phyloP scores from a whole-genome alignment of 129 eudicot species.

The Cynara cardunculus region DNA sequence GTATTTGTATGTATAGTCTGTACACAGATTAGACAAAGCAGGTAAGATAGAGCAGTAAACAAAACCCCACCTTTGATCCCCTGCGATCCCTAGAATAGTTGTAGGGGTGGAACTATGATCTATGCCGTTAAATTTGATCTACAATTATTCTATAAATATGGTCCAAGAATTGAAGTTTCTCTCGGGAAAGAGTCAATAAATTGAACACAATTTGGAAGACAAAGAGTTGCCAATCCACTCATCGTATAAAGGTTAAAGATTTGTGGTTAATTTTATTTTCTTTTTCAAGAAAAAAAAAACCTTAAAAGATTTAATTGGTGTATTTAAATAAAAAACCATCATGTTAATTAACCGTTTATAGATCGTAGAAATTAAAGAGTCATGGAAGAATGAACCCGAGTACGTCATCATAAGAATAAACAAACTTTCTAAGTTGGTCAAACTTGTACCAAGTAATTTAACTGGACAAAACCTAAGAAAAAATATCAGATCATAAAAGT shows the following conservation, averaged over 20 bases:
- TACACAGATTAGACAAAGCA: constrained; percentile 12
- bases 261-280: background rate
- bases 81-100: constrained; percentile 13
- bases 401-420: background rate
- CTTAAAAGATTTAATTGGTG: background rate
- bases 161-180: constrained; percentile 1
- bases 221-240: background rate
- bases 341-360: background rate
- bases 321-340: too few relatives aligned
- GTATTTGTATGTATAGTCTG: background rate
- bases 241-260: background rate
- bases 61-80: constrained; percentile 12
- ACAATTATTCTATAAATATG: background rate
- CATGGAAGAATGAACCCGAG: too few relatives aligned
- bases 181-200: background rate
- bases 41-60: constrained; percentile 14
- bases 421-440: background rate
- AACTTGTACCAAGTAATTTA: background rate
- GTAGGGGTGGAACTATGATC: constrained; percentile 20
- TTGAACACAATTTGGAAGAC: background rate
- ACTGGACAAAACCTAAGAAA: background rate
- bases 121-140: constrained; percentile 20
- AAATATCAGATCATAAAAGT: too few relatives aligned
- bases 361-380: too few relatives aligned
- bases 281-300: too few relatives aligned